phyloP scores from a whole-genome alignment of 495 filamentous ascomycete genomes.

The Peziza echinospora region DNA sequence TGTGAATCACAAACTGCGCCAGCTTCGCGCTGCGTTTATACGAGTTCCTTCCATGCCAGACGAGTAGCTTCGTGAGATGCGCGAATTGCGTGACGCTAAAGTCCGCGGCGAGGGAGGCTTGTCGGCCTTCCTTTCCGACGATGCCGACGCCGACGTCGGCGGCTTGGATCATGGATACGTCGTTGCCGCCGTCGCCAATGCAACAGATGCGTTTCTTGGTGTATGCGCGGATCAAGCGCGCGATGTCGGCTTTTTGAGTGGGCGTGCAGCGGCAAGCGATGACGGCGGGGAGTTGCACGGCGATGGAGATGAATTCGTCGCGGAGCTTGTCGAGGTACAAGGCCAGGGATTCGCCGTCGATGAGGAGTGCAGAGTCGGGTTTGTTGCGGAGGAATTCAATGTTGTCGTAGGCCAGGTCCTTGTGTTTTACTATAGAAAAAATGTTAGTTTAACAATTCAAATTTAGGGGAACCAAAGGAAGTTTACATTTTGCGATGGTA shows the following conservation, averaged over 20 bases:
- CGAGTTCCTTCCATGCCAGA: constrained; percentile 93
- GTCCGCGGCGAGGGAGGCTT: constrained; percentile 85
- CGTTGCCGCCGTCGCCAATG: constrained; percentile 94
- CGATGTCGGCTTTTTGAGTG: constrained; percentile 89
- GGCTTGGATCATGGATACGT: constrained; percentile 98
- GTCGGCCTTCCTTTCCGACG: constrained; percentile 89
- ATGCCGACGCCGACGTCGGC: constrained; percentile 96
- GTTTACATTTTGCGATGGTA: constrained; percentile 70
- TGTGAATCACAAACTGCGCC: constrained; percentile 94
- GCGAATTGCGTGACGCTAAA: constrained; percentile 90
- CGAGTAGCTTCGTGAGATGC: constrained; percentile 85
- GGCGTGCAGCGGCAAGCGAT: constrained; percentile 94
- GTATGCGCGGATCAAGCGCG: constrained; percentile 68
- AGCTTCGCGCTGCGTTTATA: constrained; percentile 94
- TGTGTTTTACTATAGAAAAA: too few species aligned
- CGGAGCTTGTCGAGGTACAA: constrained; percentile 66
- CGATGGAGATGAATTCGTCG: constrained; percentile 64
- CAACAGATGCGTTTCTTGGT: constrained; percentile 89
- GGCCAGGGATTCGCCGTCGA: constrained; percentile 76
- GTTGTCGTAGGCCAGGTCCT: constrained; percentile 60
- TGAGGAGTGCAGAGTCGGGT: constrained; percentile 68
- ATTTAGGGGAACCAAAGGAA: constrained; percentile 16
- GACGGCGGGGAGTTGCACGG: constrained; percentile 73
- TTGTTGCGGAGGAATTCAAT: constrained; percentile 76
- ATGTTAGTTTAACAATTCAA: constrained; percentile 7